These are phyloP conservation scores for Trypanosoma theileri DNA, from an alignment of 208 protist genomes.

Conservation along the genomic window DNA sequence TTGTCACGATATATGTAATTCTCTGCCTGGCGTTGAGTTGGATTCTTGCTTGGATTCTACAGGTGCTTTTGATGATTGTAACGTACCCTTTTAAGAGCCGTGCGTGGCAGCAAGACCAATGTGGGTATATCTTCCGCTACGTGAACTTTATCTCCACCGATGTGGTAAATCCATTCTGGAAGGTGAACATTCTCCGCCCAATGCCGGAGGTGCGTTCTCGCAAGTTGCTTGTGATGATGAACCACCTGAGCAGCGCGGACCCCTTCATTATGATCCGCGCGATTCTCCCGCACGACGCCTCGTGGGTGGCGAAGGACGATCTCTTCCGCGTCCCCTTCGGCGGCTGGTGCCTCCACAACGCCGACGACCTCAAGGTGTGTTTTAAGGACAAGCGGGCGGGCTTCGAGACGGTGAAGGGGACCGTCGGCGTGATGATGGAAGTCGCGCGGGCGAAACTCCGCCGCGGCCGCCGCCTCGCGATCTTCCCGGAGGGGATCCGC, in stretches of 20 bases:
- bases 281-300: constrained; percentile 71
- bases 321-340: constrained; percentile 86
- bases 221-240: constrained; percentile 85
- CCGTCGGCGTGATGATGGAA: constrained; percentile 81
- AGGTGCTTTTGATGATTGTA: constrained; percentile 58
- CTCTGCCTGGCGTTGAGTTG: constrained; percentile 47
- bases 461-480: constrained; percentile 74
- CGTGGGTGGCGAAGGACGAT: constrained; percentile 77
- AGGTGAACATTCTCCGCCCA: constrained; percentile 57
- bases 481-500: constrained; percentile 85
- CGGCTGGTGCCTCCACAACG: constrained; percentile 77
- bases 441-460: constrained; percentile 57
- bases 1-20: constrained; percentile 65
- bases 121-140: constrained; percentile 75
- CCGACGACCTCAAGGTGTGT: constrained; percentile 68
- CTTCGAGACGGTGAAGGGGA: constrained; percentile 80
- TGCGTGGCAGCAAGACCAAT: constrained; percentile 64
- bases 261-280: constrained; percentile 73
- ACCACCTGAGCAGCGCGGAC: constrained; percentile 81
- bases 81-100: constrained; percentile 64
- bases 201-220: constrained; percentile 60
- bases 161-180: constrained; percentile 83
- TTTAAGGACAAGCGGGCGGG: constrained; percentile 76
- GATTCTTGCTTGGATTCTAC: constrained; percentile 65
- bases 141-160: constrained; percentile 60